These are phyloP conservation scores for Ephemerocybe angulata DNA, from an alignment of 768 basidiomycete genomes.

Conservation along the genomic window DNA sequence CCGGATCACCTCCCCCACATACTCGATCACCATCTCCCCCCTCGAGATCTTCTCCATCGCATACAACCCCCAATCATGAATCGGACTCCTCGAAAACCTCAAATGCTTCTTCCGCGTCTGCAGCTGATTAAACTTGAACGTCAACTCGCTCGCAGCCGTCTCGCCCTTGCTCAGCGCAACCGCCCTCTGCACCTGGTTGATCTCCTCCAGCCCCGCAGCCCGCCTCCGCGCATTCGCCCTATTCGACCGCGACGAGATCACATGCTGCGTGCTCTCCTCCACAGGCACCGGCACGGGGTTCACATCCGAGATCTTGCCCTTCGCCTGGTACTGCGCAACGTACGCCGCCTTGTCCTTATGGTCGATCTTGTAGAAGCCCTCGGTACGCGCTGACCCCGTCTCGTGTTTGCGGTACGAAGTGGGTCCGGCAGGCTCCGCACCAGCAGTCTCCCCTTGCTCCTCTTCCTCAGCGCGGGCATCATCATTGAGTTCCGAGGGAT, in stretches of 20 bases:
- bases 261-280: slow-evolving; percentile 48
- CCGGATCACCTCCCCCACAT: slow-evolving; percentile 95
- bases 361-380: slow-evolving; percentile 94
- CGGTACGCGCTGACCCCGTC: slow-evolving; percentile 86
- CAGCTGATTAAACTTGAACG: slow-evolving; percentile 98
- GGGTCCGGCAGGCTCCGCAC: slow-evolving; percentile 27
- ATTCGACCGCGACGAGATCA: slow-evolving; percentile 81
- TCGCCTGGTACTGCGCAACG: slow-evolving; percentile 81
- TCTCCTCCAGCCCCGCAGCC: slow-evolving; percentile 90
- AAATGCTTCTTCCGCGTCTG: slow-evolving; percentile 98
- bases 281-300: slow-evolving; percentile 34
- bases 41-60: slow-evolving; percentile 93
- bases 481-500: slow-evolving; percentile 11
- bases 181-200: slow-evolving; percentile 84
- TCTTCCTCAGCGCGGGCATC: slow-evolving; percentile 15
- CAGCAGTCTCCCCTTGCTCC: slow-evolving; percentile 14
- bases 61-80: slow-evolving; percentile 98
- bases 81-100: slow-evolving; percentile 90
- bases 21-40: slow-evolving; percentile 99
- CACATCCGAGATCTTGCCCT: slow-evolving; percentile 42
- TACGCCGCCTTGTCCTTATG: slow-evolving; percentile 89
- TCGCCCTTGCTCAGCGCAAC: slow-evolving; percentile 75
- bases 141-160: slow-evolving; percentile 62
- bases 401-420: slow-evolving; percentile 70
- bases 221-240: slow-evolving; percentile 89